Evolutionary conservation across 768 basidiomycete genomes (phyloP), one percentile per base, ranked within the genome.

Genomic region (Mycena venus): DNA sequence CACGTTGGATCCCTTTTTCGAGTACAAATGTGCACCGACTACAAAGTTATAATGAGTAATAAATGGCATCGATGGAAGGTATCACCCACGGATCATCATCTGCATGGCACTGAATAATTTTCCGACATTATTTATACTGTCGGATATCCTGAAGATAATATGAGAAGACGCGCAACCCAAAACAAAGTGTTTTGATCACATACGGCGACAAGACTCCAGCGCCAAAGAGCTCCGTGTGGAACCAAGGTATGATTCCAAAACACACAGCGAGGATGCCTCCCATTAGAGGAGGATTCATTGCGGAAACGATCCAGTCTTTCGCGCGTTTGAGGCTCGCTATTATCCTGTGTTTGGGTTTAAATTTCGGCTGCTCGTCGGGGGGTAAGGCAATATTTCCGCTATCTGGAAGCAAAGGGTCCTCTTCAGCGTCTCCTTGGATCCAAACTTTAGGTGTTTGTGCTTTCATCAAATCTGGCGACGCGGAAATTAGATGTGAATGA

Each of bases 61-160:
- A 21, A 23, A 29, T 11, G n/a, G 51, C 29, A 31, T 34, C 27
- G 11, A 36, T 0, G 32, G 14, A 51, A 40, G 11, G 15, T 1
- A 23, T 42, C 12, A 61, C 75, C 23, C 34, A 77, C 75, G 59
- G n/a, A 74, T 59, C 25, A 77, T 65, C 75, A 77, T 77, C 55
- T 77, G 75, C 64, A 71, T 34, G 14, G 75, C 75, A 36, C 72
- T 71, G 66, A 77, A 77, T 42, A 77, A 23, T 34, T 71, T 77
- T 2, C 75, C 75, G 49, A 77, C 40, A n/a, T 70, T 77, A 32
- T 64, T 74, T 31, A 77, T 67, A 34, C 75, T 77, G 25, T 74
- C 75, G 1, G 72, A 56, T 27, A 77, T 49, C 17, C 75, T 75
- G 62, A 14, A 40, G 49, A 49, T 4, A 2, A 17, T 34, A 19